These are phyloP conservation scores for Acrodontium crateriforme DNA, from an alignment of 2,329 filamentous ascomycete species.

Conservation along the genomic window DNA sequence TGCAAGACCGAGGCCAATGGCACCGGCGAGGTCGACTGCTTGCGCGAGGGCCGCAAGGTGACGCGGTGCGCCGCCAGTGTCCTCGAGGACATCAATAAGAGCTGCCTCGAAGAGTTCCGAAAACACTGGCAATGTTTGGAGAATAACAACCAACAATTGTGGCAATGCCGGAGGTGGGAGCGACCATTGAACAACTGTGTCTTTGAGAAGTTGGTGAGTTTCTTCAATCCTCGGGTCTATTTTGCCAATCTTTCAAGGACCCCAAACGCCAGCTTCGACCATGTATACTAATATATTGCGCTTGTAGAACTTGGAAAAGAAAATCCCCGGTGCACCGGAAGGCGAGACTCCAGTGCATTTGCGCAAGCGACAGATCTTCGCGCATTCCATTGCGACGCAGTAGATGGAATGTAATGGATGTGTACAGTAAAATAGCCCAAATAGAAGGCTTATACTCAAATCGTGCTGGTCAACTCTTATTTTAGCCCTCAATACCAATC, in stretches of 20 bases:
- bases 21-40: slow-evolving; percentile 80
- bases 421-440: too few species aligned
- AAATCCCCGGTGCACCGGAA: slow-evolving; percentile 36
- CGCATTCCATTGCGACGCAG: slow-evolving; percentile 14
- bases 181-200: slow-evolving; percentile 90
- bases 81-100: slow-evolving; percentile 92
- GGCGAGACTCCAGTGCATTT: slow-evolving; percentile 36
- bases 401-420: slow-evolving; percentile 6
- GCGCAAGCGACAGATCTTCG: slow-evolving; percentile 32
- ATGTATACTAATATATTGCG: not conserved
- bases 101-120: slow-evolving; percentile 83
- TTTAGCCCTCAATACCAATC: too few species aligned
- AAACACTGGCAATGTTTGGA: slow-evolving; percentile 92
- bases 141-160: slow-evolving; percentile 94
- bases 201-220: slow-evolving; percentile 80
- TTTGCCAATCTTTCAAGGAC: too few species aligned
- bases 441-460: too few species aligned
- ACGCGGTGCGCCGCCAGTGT: slow-evolving; percentile 93
- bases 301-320: slow-evolving; percentile 36
- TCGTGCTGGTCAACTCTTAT: too few species aligned
- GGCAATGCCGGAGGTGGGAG: slow-evolving; percentile 83
- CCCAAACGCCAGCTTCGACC: too few species aligned
- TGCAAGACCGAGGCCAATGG: slow-evolving; percentile 94
- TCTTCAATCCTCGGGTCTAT: too few species aligned
- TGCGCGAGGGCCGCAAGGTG: slow-evolving; percentile 92